Conservation (phyloP, 179 eudicot species). For the Drosera spatulata region DNA sequence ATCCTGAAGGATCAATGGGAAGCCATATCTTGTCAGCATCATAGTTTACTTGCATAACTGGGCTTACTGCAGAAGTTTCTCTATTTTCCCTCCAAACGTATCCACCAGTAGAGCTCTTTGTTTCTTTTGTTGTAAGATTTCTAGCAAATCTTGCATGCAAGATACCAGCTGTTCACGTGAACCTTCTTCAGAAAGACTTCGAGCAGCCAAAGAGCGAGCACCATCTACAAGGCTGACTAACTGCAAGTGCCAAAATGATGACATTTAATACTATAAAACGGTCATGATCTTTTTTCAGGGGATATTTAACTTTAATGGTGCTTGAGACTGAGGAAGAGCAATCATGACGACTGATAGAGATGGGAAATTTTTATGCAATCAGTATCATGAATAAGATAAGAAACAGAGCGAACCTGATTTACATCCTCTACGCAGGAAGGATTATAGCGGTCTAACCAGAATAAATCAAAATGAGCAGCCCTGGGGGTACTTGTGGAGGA, state of each 20-base stretch:
- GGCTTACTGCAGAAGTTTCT: conserved; percentile 40
- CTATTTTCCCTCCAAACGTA: conserved; percentile 54
- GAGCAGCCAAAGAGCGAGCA: conserved; percentile 38
- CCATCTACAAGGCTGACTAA: conserved; percentile 40
- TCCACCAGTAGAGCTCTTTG: conserved; percentile 47
- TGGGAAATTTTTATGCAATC: too few species aligned
- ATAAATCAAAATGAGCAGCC: conserved; percentile 40
- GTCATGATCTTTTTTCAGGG: too few species aligned
- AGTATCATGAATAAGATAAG: too few species aligned
- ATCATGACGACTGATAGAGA: too few species aligned
- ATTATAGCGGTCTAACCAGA: conserved; percentile 46
- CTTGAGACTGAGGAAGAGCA: too few species aligned
- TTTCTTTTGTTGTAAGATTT: conserved; percentile 37
- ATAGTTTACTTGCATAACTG: neutral
- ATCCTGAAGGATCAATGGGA: too few species aligned
- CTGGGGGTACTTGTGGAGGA: conserved; percentile 58
- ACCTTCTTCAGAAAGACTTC: conserved; percentile 33
- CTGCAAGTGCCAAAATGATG: conserved; percentile 17
- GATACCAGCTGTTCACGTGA: conserved; percentile 40
- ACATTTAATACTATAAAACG: too few species aligned
- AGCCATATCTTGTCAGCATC: too few species aligned
- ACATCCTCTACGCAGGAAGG: conserved; percentile 39
- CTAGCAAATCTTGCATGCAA: conserved; percentile 48
- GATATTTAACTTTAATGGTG: too few species aligned
- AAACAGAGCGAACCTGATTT: conserved; percentile 28